Evolutionary conservation across 495 filamentous ascomycete genomes (phyloP), one percentile per base, ranked within the genome.

Genomic region (Trichoderma gamsii): DNA sequence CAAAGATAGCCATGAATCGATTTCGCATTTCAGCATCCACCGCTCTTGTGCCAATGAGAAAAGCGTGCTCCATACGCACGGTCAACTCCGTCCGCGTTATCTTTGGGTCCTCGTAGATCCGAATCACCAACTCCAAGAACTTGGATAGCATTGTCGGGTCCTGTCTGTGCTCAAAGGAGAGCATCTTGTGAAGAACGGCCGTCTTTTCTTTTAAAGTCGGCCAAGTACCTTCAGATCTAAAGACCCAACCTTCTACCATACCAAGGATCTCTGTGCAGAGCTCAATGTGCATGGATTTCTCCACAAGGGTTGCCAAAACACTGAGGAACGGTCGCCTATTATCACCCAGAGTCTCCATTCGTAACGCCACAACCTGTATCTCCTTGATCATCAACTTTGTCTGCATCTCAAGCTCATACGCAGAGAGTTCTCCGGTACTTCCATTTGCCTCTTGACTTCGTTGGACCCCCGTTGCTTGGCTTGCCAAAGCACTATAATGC

Each of bases 191-290:
- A 21, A 99, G 76, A 0, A 99, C 94, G 1, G 96, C 96, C 1
- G 92, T 97, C 79, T 98, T 98, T 78, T 99, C 96, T 75, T 99
- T 99, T 5, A 98, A 80, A 0, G 94, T 97, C 3, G 96, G 96
- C 85, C 93, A 97, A 5, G 91, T 90, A 68, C 97, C 93, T 41
- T 89, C 91, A 2, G 92, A 93, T 66, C 91, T 85, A 83, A 99
- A 98, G 15, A 98, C 90, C 96, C 96, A 99, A 5, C 80, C 81
- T 73, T 97, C 92, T n/a, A 97, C 93, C 85, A 98, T 94, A 29
- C 90, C 86, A 11, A 99, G 79, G 56, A 99, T 92, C 79, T 96
- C 96, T 71, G 88, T 87, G 76, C 96, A 98, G 9, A 99, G 83
- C 38, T 85, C 82, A 66, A 87, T 88, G 72, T 92, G 94, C 73